phyloP scores from a whole-genome alignment of 2,329 filamentous ascomycete species.

The Trichoderma cornu-damae region DNA sequence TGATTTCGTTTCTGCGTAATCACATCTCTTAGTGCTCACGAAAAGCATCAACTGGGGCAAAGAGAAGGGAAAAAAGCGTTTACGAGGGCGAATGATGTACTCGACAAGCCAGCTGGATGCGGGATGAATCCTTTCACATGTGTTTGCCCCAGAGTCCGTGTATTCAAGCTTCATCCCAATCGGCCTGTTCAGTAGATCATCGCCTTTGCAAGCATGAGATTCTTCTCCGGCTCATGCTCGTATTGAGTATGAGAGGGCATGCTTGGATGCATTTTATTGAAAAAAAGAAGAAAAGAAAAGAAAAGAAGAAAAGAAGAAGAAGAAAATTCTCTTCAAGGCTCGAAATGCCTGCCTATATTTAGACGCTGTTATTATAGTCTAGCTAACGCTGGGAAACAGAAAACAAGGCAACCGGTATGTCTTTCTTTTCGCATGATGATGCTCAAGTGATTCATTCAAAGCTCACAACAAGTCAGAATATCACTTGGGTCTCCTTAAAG shows the following conservation, averaged over 20 bases:
- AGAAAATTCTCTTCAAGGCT: too few relatives aligned
- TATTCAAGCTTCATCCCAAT: not conserved
- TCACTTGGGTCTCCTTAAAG: slow-evolving; percentile 94
- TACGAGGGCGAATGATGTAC: not conserved
- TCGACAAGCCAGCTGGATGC: not conserved
- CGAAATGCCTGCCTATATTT: not conserved
- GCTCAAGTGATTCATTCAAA: not conserved
- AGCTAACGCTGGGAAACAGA: slow-evolving; percentile 53
- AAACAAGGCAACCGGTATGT: slow-evolving; percentile 95
- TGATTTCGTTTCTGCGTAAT: not conserved
- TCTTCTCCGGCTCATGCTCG: not conserved
- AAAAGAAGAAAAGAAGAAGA: too few relatives aligned
- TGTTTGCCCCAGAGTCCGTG: not conserved
- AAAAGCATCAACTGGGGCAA: not conserved
- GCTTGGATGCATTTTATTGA: not conserved
- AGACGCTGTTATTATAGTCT: not conserved
- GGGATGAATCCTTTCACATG: not conserved
- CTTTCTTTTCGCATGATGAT: not conserved
- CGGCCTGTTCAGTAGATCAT: not conserved
- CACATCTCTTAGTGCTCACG: not conserved
- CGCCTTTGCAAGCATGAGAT: not conserved
- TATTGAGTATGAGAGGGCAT: not conserved
- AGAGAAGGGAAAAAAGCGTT: not conserved
- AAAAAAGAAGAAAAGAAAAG: too few relatives aligned
- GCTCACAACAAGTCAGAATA: slow-evolving; percentile 62